These are phyloP conservation scores for Kwoniella dendrophila DNA, from an alignment of 768 basidiomycete species.

Conservation along the genomic window DNA sequence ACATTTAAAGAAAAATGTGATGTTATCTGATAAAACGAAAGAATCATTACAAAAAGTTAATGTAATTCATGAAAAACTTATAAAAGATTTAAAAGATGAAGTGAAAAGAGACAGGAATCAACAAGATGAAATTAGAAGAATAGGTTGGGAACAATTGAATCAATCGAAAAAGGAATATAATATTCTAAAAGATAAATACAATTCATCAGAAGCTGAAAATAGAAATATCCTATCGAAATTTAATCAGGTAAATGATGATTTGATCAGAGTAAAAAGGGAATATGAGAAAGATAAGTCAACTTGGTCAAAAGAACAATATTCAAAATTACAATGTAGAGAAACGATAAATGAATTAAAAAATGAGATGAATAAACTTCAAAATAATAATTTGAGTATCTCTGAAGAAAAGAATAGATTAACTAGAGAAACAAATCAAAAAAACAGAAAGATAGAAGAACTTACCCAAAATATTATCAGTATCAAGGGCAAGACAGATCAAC, in stretches of 20 bases:
- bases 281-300: not conserved
- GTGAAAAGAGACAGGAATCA: not conserved
- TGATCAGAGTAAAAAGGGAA: not conserved
- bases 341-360: not conserved
- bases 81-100: not conserved
- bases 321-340: not conserved
- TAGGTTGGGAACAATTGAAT: constrained; percentile 3
- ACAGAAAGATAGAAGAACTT: not conserved
- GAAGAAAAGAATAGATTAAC: not conserved
- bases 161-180: not conserved
- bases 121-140: not conserved
- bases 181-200: not conserved
- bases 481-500: no score
- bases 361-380: not conserved
- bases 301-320: not conserved
- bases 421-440: not conserved
- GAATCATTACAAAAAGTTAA: not conserved
- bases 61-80: not conserved
- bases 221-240: not conserved
- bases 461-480: not conserved
- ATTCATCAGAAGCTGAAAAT: not conserved
- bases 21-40: not conserved
- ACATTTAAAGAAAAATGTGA: not conserved
- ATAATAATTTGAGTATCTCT: no score
- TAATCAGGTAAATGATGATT: not conserved